These are phyloP conservation scores for Neckera pumila DNA, from an alignment of 225 moss, liverwort and hornwort genomes.

Conservation along the genomic window DNA sequence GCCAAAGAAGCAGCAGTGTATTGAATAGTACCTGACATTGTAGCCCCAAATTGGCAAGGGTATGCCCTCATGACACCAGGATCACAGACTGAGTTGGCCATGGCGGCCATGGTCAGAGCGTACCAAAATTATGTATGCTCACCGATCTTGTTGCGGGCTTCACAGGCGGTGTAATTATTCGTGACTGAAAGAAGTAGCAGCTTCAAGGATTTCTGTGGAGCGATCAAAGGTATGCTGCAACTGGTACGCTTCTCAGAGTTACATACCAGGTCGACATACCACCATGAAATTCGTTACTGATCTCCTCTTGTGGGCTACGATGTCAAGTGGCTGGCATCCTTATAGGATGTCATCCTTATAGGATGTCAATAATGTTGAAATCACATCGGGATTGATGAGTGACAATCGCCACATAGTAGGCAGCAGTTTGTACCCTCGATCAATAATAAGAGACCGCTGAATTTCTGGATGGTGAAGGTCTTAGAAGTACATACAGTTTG, in stretches of 20 bases:
- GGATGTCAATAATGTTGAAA: background rate
- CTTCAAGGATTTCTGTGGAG: background rate
- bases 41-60: background rate
- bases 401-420: background rate
- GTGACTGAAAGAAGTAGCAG: background rate
- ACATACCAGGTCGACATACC: background rate
- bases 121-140: background rate
- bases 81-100: background rate
- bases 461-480: background rate
- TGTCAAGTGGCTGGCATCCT: background rate
- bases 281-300: background rate
- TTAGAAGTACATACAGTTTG: background rate
- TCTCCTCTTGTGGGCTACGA: background rate
- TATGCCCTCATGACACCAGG: background rate
- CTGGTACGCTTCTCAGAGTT: constrained; percentile 13
- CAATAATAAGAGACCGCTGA: background rate
- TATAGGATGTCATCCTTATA: background rate
- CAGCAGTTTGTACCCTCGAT: background rate
- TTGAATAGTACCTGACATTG: background rate
- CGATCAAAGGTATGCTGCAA: constrained; percentile 22
- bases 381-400: background rate
- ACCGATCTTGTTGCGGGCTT: background rate
- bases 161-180: background rate
- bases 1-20: background rate
- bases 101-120: background rate